Evolutionary conservation across 2,329 filamentous ascomycete genomes (phyloP).

Genomic region (Neonectria neomacrospora): DNA sequence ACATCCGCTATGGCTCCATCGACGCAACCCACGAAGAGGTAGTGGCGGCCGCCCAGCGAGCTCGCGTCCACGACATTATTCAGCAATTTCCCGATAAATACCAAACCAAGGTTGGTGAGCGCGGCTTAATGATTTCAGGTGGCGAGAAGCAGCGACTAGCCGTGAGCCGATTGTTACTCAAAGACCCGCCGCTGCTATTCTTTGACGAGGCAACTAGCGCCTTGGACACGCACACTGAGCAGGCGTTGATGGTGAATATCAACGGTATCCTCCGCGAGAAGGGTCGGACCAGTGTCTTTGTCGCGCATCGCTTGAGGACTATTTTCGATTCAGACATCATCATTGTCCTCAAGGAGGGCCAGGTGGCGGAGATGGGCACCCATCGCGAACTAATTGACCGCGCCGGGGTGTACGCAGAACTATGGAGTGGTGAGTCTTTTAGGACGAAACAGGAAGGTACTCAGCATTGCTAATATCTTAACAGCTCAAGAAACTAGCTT

Average conservation of each 20-base stretch:
- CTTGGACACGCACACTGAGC: conserved; percentile 92
- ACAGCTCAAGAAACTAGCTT: conserved; percentile 72
- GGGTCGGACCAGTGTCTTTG: conserved; percentile 89
- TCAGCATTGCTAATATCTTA: conserved; percentile 25
- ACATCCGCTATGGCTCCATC: conserved; percentile 91
- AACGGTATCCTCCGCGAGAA: conserved; percentile 93
- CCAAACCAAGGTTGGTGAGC: conserved; percentile 89
- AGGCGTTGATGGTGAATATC: conserved; percentile 89
- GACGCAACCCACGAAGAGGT: conserved; percentile 79
- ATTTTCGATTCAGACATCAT: conserved; percentile 95
- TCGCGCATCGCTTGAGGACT: conserved; percentile 90
- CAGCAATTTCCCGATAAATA: conserved; percentile 87
- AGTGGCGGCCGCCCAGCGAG: conserved; percentile 79
- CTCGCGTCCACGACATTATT: conserved; percentile 87
- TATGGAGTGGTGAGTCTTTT: conserved; percentile 82
- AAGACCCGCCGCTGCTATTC: conserved; percentile 90
- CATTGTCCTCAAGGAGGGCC: conserved; percentile 86
- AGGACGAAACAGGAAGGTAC: not conserved
- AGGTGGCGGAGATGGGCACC: conserved; percentile 88
- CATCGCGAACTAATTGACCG: conserved; percentile 84
- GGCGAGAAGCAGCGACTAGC: conserved; percentile 94
- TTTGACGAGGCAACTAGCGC: conserved; percentile 96
- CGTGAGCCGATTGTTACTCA: conserved; percentile 83
- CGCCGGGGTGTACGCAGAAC: conserved; percentile 83
- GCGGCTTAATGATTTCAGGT: conserved; percentile 95